phyloP scores from a whole-genome alignment of 2,329 filamentous ascomycete species.

The Knufia fluminis region DNA sequence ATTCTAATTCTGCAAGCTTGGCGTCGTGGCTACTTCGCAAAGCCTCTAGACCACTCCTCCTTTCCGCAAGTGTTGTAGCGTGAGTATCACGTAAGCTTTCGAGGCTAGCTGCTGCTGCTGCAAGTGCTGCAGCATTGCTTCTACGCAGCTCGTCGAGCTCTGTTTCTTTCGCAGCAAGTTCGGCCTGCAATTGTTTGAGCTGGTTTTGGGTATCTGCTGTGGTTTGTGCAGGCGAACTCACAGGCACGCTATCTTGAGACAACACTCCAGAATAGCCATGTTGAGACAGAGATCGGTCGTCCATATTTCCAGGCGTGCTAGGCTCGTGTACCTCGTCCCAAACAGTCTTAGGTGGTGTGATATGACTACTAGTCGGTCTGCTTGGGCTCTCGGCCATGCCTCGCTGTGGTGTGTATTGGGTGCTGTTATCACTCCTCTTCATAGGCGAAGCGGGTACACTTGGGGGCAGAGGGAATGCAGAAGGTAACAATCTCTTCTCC shows the following conservation, averaged over 20 bases:
- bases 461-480: slow-evolving; percentile 20
- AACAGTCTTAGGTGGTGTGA: slow-evolving; percentile 33
- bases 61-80: not conserved
- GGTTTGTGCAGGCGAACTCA: slow-evolving; percentile 14
- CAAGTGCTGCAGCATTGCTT: not conserved
- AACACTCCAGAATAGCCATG: slow-evolving; percentile 27
- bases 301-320: slow-evolving; percentile 18
- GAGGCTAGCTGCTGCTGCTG: not conserved
- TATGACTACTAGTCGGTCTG: slow-evolving; percentile 23
- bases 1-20: not conserved
- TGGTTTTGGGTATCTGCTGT: not conserved
- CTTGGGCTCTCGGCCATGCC: slow-evolving; percentile 25
- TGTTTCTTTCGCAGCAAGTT: slow-evolving; percentile 18
- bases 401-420: slow-evolving; percentile 36
- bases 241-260: slow-evolving; percentile 18
- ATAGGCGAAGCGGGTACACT: slow-evolving; percentile 21
- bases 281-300: slow-evolving; percentile 5
- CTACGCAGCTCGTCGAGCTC: not conserved
- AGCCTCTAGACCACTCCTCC: not conserved
- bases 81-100: not conserved
- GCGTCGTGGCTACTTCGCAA: not conserved
- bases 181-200: slow-evolving; percentile 10
- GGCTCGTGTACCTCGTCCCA: slow-evolving; percentile 37
- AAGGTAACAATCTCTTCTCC: not conserved
- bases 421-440: slow-evolving; percentile 31